Evolutionary conservation across 1,139 yeast genomes (phyloP).

Genomic region (Blastobotrys proliferans): DNA sequence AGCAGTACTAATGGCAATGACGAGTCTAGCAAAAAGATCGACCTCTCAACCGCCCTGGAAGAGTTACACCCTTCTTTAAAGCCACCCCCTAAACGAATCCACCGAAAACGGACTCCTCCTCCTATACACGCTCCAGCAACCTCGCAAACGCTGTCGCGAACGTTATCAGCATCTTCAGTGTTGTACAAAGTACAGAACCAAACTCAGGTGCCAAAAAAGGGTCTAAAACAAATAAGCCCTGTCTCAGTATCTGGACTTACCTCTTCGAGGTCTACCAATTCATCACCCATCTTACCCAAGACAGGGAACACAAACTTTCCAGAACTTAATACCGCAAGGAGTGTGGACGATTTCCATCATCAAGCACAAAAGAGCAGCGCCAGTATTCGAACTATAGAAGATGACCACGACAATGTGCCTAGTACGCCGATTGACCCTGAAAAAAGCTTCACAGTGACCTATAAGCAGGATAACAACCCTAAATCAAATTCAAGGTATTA

Average conservation of each 20-base stretch:
- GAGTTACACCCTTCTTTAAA: conserved; percentile 1
- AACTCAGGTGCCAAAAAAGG: too few species aligned
- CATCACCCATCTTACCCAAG: not conserved
- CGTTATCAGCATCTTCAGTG: conserved; percentile 13
- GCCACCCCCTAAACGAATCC: not conserved
- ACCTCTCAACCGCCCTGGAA: conserved; percentile 9
- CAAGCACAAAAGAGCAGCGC: too few species aligned
- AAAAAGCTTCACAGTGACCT: conserved; percentile 10
- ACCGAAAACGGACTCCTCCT: conserved; percentile 4
- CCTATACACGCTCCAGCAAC: conserved; percentile 6
- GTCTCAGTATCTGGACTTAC: too few species aligned
- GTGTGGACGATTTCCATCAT: conserved; percentile 10
- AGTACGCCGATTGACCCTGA: conserved; percentile 10
- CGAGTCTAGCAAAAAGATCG: conserved; percentile 8
- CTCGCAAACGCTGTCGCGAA: conserved; percentile 7
- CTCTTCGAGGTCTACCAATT: not conserved
- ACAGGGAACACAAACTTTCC: too few species aligned
- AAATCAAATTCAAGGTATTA: conserved; percentile 15
- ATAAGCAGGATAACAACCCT: conserved; percentile 7
- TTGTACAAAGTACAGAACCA: not conserved
- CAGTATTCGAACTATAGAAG: not conserved
- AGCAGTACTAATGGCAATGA: too few species aligned
- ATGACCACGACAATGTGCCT: conserved; percentile 2
- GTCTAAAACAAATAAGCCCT: too few species aligned
- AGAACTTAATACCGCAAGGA: conserved; percentile 8